These are phyloP conservation scores for Naganishia randhawae DNA, from an alignment of 768 basidiomycete species.

Conservation along the genomic window DNA sequence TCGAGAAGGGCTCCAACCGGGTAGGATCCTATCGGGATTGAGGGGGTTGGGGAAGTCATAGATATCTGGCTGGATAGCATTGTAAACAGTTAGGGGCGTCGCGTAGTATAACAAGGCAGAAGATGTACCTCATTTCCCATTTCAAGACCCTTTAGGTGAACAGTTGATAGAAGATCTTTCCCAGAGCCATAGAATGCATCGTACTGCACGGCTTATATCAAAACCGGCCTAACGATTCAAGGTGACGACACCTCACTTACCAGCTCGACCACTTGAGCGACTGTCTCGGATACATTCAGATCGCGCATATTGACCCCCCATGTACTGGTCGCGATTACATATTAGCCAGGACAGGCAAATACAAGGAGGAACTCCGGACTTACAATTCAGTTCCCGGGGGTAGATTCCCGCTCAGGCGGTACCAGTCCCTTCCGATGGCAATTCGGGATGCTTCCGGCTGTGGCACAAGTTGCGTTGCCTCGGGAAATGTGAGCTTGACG, in stretches of 20 bases:
- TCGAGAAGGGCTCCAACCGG: slow-evolving; percentile 16
- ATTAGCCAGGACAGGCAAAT: not conserved
- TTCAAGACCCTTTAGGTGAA: slow-evolving; percentile 12
- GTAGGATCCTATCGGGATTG: not conserved
- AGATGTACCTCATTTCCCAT: slow-evolving; percentile 29
- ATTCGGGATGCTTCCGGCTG: slow-evolving; percentile 28
- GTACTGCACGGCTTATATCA: not conserved
- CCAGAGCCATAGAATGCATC: slow-evolving; percentile 10
- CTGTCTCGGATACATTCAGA: slow-evolving; percentile 26
- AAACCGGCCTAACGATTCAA: not conserved
- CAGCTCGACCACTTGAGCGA: slow-evolving; percentile 23
- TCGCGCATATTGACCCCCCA: slow-evolving; percentile 21
- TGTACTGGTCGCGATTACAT: not conserved
- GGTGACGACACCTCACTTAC: not conserved
- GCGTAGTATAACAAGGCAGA: not conserved
- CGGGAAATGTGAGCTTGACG: slow-evolving; percentile 31
- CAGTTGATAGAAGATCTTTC: not conserved
- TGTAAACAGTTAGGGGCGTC: not conserved
- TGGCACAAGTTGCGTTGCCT: slow-evolving; percentile 13
- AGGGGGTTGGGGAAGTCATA: not conserved
- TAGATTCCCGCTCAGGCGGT: slow-evolving; percentile 27
- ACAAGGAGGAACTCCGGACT: not conserved
- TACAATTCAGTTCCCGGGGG: slow-evolving; percentile 31
- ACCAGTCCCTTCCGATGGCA: slow-evolving; percentile 32
- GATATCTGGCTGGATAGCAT: not conserved